These are phyloP conservation scores for Nadsonia commutata DNA, from an alignment of 1,139 yeast genomes.

Conservation along the genomic window DNA sequence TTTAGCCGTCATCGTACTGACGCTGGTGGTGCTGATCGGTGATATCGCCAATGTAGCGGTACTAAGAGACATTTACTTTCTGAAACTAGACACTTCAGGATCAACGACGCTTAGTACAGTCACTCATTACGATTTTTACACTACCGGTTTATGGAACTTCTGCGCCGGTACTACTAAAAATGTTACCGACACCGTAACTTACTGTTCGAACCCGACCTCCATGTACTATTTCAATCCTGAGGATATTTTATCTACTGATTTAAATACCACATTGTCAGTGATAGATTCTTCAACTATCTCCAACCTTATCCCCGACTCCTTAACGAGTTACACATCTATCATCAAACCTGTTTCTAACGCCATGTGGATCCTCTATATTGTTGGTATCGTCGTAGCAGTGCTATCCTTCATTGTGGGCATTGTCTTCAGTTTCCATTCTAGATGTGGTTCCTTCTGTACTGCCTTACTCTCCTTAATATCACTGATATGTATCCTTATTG, in stretches of 20 bases:
- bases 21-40: constrained; percentile 29
- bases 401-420: constrained; percentile 28
- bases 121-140: constrained; percentile 36
- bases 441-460: constrained; percentile 23
- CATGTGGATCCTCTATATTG: constrained; percentile 32
- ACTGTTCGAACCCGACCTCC: constrained; percentile 25
- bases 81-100: constrained; percentile 28
- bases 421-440: constrained; percentile 24
- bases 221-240: constrained; percentile 53
- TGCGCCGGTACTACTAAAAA: constrained; percentile 33
- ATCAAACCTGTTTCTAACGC: constrained; percentile 30
- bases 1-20: constrained; percentile 26
- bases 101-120: constrained; percentile 11
- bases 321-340: constrained; percentile 22
- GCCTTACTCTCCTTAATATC: constrained; percentile 15
- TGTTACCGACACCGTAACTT: constrained; percentile 21
- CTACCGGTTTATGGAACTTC: constrained; percentile 60
- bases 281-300: constrained; percentile 9
- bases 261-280: constrained; percentile 19
- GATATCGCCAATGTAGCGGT: constrained; percentile 23
- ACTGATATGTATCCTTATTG: constrained; percentile 18
- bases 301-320: constrained; percentile 21
- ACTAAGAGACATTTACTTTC: constrained; percentile 26
- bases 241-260: constrained; percentile 30
- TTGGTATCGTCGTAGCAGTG: constrained; percentile 29